Base-by-base conservation (phyloP, 2,329 filamentous ascomycete genomes). In the Cadophora sp. region DNA sequence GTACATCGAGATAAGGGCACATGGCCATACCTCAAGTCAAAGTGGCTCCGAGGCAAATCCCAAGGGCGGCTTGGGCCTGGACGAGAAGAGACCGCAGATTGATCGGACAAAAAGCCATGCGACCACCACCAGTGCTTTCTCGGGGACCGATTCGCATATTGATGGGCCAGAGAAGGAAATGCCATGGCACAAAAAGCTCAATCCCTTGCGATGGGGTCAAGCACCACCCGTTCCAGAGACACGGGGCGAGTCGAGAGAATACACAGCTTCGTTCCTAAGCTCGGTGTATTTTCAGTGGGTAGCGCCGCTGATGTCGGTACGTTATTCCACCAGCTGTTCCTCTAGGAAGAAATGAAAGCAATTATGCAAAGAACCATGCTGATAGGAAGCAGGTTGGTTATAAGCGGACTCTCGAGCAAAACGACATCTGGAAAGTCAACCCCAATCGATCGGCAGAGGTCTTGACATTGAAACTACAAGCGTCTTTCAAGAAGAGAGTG, bases 401-500 rank as follows among this genome's bases (percentile, higher is more conserved):
- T 79, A 89, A 93, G 76, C 89, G 96, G 16, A 88, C 89, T 1
- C 84, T 99, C 1, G 91, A 97, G 75, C 81, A 89, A 64, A 92
- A 91, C 72, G 96, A 99, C 77, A 88, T 99, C 66, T 98, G 94
- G 91, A 81, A 84, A 0, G 91, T 98, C 72, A 97, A 97, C 70
- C 94, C 94, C 0, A 82, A 91, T 68, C 86, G 96, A 68, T 86
- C 88, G 18, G 89, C 93, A 53, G 88, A 92, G 69, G 81, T 88
- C 13, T 82, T 97, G 78, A 89, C 91, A 8, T 79, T 80, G 8
- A 90, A 84, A 71, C 81, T 97, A 55, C 85, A 89, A 67, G 83
- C 81, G 6, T 87, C 91, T 0, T 94, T 97, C 77, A 82, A 90
- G 68, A 85, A 83, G 70, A 86, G 92, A n/a, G 82, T 88, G 6